phyloP scores from a whole-genome alignment of 225 moss, liverwort and hornwort genomes.

The Bryum argenteum region DNA sequence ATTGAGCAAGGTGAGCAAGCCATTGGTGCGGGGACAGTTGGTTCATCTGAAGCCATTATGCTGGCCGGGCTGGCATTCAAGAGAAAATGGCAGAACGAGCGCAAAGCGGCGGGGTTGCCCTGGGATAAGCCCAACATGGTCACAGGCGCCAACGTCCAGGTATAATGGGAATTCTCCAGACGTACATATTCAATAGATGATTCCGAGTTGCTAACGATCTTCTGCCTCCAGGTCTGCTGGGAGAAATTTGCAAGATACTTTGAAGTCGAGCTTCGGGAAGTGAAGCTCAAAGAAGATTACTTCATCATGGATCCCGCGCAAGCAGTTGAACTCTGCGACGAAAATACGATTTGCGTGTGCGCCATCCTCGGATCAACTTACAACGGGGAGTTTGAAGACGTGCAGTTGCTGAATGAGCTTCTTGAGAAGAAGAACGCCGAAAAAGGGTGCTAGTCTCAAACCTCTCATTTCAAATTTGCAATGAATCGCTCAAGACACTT shows the following conservation, averaged over 20 bases:
- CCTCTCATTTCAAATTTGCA: neutral
- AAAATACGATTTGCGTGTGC: conserved; percentile 63
- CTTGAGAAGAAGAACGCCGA: conserved; percentile 49
- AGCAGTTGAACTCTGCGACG: conserved; percentile 56
- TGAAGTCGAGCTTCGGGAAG: conserved; percentile 62
- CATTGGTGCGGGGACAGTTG: conserved; percentile 47
- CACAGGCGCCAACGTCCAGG: conserved; percentile 66
- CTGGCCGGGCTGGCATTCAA: conserved; percentile 67
- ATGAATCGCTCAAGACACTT: no score
- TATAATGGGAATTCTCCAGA: neutral
- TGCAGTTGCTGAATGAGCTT: conserved; percentile 48
- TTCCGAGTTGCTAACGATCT: neutral
- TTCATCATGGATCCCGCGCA: conserved; percentile 46
- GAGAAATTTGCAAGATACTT: conserved; percentile 67
- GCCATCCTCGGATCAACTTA: conserved; percentile 63
- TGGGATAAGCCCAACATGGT: conserved; percentile 66
- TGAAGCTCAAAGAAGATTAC: conserved; percentile 49
- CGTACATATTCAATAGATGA: neutral
- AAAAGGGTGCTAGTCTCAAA: conserved; percentile 36
- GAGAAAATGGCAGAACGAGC: conserved; percentile 61
- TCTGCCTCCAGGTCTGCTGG: conserved; percentile 46
- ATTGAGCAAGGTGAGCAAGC: conserved; percentile 39
- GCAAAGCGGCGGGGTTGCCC: conserved; percentile 52
- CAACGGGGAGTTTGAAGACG: conserved; percentile 63
- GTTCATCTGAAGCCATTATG: conserved; percentile 61